Conservation (phyloP, 1,139 yeast genomes). For the Pichia sp. region DNA sequence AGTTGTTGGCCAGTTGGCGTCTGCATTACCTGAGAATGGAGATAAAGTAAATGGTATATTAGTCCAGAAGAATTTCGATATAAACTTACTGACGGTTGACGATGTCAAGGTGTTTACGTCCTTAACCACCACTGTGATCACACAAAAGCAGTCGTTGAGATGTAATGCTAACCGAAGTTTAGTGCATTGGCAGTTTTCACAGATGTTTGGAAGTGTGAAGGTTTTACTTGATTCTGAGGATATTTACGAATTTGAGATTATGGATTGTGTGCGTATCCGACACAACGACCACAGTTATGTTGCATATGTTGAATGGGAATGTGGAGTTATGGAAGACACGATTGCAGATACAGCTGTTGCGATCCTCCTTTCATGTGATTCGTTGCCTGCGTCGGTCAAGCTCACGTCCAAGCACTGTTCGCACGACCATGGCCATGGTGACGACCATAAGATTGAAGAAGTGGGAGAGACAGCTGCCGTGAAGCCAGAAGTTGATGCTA, state of each 20-base stretch:
- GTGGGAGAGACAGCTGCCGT: not conserved
- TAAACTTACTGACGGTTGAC: constrained; percentile 75
- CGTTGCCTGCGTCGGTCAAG: constrained; percentile 94
- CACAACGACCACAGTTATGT: constrained; percentile 41
- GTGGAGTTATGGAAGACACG: constrained; percentile 87
- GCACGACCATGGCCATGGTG: constrained; percentile 35
- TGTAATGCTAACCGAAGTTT: constrained; percentile 82
- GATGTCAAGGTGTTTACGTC: constrained; percentile 91
- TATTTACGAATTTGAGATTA: constrained; percentile 35
- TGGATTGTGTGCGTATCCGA: constrained; percentile 48
- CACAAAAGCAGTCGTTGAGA: constrained; percentile 74
- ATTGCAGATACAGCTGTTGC: constrained; percentile 95
- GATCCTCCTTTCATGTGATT: constrained; percentile 84
- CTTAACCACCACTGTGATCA: constrained; percentile 79
- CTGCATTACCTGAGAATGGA: constrained; percentile 39
- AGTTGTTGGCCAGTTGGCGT: constrained; percentile 77
- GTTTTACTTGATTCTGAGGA: constrained; percentile 61
- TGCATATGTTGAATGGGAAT: constrained; percentile 84
- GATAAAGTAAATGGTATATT: constrained; percentile 76
- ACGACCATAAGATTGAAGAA: constrained; percentile 8
- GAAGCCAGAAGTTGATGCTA: constrained; percentile 2
- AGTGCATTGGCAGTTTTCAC: constrained; percentile 85
- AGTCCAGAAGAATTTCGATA: constrained; percentile 88
- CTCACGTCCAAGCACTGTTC: constrained; percentile 61
- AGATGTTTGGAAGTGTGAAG: constrained; percentile 89